Evolutionary conservation across 2,329 filamentous ascomycete genomes (phyloP).

Genomic region (Nothophaeocryptopus gaeumannii): DNA sequence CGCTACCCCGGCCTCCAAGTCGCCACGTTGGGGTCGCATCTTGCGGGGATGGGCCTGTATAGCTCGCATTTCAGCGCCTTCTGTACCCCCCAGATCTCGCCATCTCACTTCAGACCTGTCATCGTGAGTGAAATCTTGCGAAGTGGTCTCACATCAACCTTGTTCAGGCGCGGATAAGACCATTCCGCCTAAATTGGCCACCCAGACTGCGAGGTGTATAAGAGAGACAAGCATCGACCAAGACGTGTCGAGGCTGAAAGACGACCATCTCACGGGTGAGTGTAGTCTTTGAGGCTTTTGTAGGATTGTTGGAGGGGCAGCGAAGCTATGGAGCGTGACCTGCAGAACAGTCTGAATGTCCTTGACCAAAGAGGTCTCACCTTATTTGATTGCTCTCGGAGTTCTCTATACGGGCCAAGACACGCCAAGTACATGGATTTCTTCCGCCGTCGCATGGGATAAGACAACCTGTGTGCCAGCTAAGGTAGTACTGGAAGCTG

Average conservation of each 20-base stretch:
- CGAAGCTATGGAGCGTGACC: background rate
- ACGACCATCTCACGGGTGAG: background rate
- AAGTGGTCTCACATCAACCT: background rate
- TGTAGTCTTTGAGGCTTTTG: background rate
- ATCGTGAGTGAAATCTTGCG: background rate
- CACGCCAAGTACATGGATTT: constrained; percentile 8
- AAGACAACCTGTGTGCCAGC: background rate
- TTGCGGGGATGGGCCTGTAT: background rate
- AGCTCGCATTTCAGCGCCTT: background rate
- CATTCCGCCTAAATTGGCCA: constrained; percentile 1
- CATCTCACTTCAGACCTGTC: background rate
- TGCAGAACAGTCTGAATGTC: no score
- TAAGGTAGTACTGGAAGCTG: background rate
- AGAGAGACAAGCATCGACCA: background rate
- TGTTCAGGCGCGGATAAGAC: background rate
- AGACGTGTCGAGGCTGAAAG: background rate
- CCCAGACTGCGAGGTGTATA: background rate
- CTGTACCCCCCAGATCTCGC: background rate
- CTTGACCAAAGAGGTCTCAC: background rate
- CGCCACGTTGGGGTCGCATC: background rate
- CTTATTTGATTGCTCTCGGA: constrained; percentile 4
- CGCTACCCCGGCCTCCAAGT: background rate
- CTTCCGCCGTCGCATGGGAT: constrained; percentile 11
- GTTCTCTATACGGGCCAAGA: constrained; percentile 12
- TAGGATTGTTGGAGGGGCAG: no score